Evolutionary conservation across 805 yeast genomes (phyloP).

Genomic region (Sugiyamaella qingdaonensis): DNA sequence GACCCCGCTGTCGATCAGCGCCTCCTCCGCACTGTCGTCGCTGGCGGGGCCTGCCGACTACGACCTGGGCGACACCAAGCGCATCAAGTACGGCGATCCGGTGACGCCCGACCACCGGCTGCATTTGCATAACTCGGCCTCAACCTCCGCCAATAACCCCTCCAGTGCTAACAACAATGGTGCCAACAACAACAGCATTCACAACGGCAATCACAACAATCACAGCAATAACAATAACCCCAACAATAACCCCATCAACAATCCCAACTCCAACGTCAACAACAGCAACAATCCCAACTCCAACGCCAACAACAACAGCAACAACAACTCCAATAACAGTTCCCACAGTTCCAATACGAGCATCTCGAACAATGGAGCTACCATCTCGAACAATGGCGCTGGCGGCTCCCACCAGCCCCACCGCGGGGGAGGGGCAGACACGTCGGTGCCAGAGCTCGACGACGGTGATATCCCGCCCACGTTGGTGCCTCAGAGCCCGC

Average conservation of each 20-base stretch:
- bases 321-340: no score
- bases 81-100: background rate
- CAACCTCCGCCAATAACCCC: no score
- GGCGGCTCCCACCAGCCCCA: background rate
- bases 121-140: no score
- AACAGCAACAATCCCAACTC: no score
- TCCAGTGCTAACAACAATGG: no score
- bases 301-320: background rate
- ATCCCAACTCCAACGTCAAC: background rate
- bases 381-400: no score
- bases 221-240: no score
- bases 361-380: no score
- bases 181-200: no score
- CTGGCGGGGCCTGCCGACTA: conserved; percentile 6
- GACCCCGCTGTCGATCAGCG: conserved; percentile 22
- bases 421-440: background rate
- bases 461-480: conserved; percentile 21
- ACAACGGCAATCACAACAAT: no score
- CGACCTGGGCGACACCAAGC: background rate
- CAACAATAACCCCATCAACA: background rate
- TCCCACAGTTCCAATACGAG: no score
- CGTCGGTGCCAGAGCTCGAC: conserved; percentile 15
- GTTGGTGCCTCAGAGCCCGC: conserved; percentile 41
- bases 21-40: conserved; percentile 23
- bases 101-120: background rate